Percentiles rank a stretch among this genome's conserved stretches.
phyloP scores from a whole-genome alignment of 2,329 filamentous ascomycete genomes.

The Fusarium equiseti region DNA sequence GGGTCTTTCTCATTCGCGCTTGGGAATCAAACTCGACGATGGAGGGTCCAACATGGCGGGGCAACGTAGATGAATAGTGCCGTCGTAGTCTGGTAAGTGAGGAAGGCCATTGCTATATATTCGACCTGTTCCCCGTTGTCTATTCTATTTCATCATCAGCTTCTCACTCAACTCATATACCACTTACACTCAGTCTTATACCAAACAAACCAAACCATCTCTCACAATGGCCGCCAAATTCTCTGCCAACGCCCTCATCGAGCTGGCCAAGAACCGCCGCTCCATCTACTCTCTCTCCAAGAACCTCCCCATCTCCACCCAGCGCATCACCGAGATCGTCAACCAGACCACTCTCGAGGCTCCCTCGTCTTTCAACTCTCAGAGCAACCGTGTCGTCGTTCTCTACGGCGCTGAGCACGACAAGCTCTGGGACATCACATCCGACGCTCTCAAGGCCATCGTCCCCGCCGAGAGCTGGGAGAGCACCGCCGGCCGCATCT shows the following conservation, averaged over 20 bases:
- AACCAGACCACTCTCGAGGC: constrained; percentile 73
- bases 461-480: constrained; percentile 75
- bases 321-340: constrained; percentile 74
- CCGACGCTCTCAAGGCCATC: constrained; percentile 63
- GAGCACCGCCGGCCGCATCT: constrained; percentile 59
- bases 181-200: constrained; percentile 8
- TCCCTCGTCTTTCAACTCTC: constrained; percentile 89
- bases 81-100: background rate
- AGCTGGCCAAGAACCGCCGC: constrained; percentile 76
- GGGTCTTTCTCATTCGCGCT: constrained; percentile 10
- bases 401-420: constrained; percentile 87
- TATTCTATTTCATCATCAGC: background rate
- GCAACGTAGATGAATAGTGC: background rate
- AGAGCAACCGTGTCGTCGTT: constrained; percentile 82
- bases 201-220: constrained; percentile 25
- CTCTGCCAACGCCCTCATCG: constrained; percentile 67
- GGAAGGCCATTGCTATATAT: constrained; percentile 31
- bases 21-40: background rate
- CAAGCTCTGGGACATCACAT: constrained; percentile 84
- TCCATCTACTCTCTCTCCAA: constrained; percentile 76
- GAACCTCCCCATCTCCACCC: constrained; percentile 63
- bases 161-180: constrained; percentile 22
- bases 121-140: constrained; percentile 1
- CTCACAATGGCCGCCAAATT: constrained; percentile 59
- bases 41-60: constrained; percentile 22